A percentile compares a stretch with the other conserved stretches of the same genome.
Evolutionary conservation across 129 eudicot genomes (phyloP).

Genomic region (Deinandra increscens): DNA sequence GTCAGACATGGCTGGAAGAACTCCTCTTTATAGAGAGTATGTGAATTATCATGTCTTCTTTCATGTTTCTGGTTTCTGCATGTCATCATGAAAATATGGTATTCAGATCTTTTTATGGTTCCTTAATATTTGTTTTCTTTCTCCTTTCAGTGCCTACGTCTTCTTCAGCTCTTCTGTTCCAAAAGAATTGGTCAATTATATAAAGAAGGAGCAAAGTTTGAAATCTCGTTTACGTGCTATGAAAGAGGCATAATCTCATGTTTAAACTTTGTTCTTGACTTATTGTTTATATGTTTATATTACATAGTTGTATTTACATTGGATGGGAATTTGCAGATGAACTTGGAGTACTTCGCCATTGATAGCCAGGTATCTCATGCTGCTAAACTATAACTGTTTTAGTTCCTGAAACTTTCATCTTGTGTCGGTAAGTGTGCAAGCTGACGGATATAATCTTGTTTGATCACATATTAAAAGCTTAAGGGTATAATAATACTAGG

Average conservation of each 20-base stretch:
- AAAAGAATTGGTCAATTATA: constrained; percentile 63
- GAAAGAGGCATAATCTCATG: constrained; percentile 60
- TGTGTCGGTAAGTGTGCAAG: neutral
- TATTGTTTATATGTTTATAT: neutral
- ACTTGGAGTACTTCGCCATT: constrained; percentile 88
- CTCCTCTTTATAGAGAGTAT: constrained; percentile 84
- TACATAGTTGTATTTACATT: constrained; percentile 14
- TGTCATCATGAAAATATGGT: neutral
- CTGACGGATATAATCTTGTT: no score
- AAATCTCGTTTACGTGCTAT: constrained; percentile 82
- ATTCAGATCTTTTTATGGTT: constrained; percentile 15
- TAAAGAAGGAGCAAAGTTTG: constrained; percentile 66
- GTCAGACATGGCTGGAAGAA: constrained; percentile 86
- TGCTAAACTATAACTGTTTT: constrained; percentile 1
- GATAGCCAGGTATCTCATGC: constrained; percentile 75
- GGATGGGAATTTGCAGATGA: constrained; percentile 67
- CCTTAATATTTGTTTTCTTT: constrained; percentile 16
- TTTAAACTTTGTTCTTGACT: constrained; percentile 6
- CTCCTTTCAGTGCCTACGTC: constrained; percentile 72
- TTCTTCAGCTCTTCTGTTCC: constrained; percentile 84
- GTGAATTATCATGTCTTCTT: constrained; percentile 21
- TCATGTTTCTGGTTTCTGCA: neutral
- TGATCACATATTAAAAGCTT: no score
- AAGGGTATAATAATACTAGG: no score
- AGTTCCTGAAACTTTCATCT: constrained; percentile 15